These are phyloP conservation scores for Athelia sp. DNA, from an alignment of 1,284 basidiomycete genomes.

Conservation along the genomic window DNA sequence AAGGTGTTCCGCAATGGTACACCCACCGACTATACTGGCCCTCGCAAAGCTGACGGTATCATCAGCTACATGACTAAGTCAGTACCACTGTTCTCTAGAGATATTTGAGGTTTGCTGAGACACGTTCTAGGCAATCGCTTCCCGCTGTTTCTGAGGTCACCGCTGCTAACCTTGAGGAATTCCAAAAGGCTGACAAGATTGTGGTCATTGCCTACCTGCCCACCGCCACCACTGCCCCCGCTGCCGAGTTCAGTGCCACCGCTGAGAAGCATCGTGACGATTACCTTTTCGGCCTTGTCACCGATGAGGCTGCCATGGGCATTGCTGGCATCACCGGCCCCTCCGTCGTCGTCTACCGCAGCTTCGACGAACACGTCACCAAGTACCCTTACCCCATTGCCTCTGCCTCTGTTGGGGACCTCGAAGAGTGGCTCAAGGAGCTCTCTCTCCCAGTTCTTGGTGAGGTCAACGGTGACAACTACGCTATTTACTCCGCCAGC, in stretches of 20 bases:
- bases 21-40: constrained; percentile 77
- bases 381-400: constrained; percentile 67
- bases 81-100: constrained; percentile 22
- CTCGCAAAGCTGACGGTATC: constrained; percentile 95
- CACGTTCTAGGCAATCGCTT: constrained; percentile 73
- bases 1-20: constrained; percentile 92
- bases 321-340: constrained; percentile 76
- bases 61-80: constrained; percentile 97
- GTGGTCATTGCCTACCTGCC: constrained; percentile 86
- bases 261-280: constrained; percentile 90
- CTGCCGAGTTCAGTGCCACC: constrained; percentile 68
- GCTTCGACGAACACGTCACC: constrained; percentile 83
- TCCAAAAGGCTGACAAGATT: constrained; percentile 87
- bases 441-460: constrained; percentile 89
- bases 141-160: constrained; percentile 90
- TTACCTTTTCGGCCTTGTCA: constrained; percentile 87
- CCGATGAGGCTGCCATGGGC: constrained; percentile 64
- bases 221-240: constrained; percentile 61
- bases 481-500: constrained; percentile 79
- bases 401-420: constrained; percentile 52
- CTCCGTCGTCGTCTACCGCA: constrained; percentile 88
- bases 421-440: constrained; percentile 78
- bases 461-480: constrained; percentile 95
- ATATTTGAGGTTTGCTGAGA: not conserved
- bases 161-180: constrained; percentile 73